Evolutionary conservation across 805 yeast genomes (phyloP).

Genomic region (Metschnikowia colocasiae): DNA sequence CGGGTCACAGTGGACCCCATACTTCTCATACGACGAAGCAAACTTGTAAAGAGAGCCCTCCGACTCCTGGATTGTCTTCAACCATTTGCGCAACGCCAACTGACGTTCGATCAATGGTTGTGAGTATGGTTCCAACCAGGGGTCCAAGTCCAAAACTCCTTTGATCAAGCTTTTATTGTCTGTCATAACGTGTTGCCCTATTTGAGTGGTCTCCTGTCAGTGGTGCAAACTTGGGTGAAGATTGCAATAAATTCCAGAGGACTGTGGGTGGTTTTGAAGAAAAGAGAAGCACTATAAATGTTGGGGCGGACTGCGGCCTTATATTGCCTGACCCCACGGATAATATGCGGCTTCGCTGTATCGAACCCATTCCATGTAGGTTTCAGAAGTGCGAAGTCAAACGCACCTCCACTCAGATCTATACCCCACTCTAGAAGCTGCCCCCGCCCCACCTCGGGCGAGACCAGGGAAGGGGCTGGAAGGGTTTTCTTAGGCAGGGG

Average conservation of each 20-base stretch:
- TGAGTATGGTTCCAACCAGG: slow-evolving; percentile 79
- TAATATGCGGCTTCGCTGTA: slow-evolving; percentile 4
- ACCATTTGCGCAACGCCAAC: slow-evolving; percentile 62
- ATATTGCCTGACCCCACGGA: slow-evolving; percentile 3
- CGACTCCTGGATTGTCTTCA: slow-evolving; percentile 45
- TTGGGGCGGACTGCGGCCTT: slow-evolving; percentile 6
- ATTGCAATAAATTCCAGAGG: background rate
- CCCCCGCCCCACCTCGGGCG: background rate
- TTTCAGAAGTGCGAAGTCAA: slow-evolving; percentile 2
- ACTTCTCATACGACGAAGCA: slow-evolving; percentile 69
- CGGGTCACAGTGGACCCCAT: slow-evolving; percentile 69
- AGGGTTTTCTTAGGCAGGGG: background rate
- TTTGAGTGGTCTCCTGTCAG: background rate
- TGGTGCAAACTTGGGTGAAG: background rate
- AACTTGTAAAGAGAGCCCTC: slow-evolving; percentile 62
- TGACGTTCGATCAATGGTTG: slow-evolving; percentile 68
- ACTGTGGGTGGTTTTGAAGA: background rate
- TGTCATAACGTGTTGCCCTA: background rate
- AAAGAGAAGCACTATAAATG: background rate
- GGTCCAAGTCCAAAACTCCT: slow-evolving; percentile 71
- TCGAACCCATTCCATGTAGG: slow-evolving; percentile 3
- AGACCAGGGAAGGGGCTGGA: background rate
- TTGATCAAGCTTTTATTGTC: slow-evolving; percentile 27
- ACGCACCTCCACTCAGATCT: background rate
- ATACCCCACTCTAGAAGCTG: background rate